A percentile compares a stretch with the other conserved stretches of the same genome.
phyloP scores from a whole-genome alignment of 768 basidiomycete genomes.

The Cyclocybe cylindracea region DNA sequence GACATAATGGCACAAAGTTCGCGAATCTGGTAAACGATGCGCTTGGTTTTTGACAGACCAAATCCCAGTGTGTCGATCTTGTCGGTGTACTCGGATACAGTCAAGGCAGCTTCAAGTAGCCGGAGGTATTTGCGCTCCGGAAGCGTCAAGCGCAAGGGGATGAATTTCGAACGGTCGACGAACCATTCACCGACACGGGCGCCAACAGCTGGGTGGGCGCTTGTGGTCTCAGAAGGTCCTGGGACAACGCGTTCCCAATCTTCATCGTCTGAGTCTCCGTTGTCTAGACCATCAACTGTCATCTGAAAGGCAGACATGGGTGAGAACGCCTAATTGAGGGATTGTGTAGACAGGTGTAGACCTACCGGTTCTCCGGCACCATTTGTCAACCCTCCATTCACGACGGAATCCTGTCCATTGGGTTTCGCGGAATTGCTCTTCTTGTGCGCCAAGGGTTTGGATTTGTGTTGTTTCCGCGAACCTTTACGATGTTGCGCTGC shows the following conservation, averaged over 20 bases:
- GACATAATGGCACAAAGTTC: slow-evolving; percentile 89
- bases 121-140: slow-evolving; percentile 83
- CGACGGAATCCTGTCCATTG: slow-evolving; percentile 16
- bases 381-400: slow-evolving; percentile 2
- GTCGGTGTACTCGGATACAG: slow-evolving; percentile 88
- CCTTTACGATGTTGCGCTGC: slow-evolving; percentile 85
- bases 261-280: slow-evolving; percentile 39
- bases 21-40: slow-evolving; percentile 84
- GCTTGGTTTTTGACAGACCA: slow-evolving; percentile 79
- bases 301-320: slow-evolving; percentile 32
- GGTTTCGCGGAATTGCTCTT: slow-evolving; percentile 29
- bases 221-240: slow-evolving; percentile 39
- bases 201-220: slow-evolving; percentile 61
- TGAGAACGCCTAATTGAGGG: neutral
- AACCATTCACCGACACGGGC: slow-evolving; percentile 81
- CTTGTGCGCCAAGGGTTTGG: slow-evolving; percentile 43
- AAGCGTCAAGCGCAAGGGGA: slow-evolving; percentile 76
- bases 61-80: slow-evolving; percentile 84
- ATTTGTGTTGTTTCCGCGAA: slow-evolving; percentile 62
- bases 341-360: slow-evolving; percentile 8
- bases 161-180: slow-evolving; percentile 77
- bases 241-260: slow-evolving; percentile 42
- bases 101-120: slow-evolving; percentile 80
- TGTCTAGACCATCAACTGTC: slow-evolving; percentile 39
- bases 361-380: slow-evolving; percentile 34